These are phyloP conservation scores for Malus hybrid DNA, from an alignment of 331 rosid genomes.

Conservation along the genomic window DNA sequence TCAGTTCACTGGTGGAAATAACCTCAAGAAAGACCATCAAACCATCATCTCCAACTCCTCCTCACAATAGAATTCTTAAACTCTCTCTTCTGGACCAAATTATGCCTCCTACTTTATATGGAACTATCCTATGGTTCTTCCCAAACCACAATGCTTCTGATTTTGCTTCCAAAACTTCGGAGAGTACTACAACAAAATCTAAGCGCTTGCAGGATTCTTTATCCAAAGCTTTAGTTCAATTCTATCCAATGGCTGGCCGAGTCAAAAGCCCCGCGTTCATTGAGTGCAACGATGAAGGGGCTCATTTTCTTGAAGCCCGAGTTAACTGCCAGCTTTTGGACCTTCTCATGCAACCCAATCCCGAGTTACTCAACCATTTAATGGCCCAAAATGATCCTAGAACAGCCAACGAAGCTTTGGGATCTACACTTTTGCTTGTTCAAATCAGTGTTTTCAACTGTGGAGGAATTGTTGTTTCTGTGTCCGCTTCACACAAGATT, in stretches of 20 bases:
- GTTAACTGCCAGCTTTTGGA: constrained; percentile 15
- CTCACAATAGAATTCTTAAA: too few species aligned
- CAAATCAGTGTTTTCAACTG: constrained; percentile 37
- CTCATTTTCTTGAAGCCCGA: constrained; percentile 25
- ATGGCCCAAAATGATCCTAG: constrained; percentile 17
- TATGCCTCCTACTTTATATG: too few species aligned
- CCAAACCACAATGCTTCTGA: too few species aligned
- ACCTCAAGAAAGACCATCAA: too few species aligned
- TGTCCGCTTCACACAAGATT: constrained; percentile 26
- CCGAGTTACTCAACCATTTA: constrained; percentile 5
- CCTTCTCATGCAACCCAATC: constrained; percentile 20
- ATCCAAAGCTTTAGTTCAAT: constrained; percentile 19
- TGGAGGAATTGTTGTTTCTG: constrained; percentile 32
- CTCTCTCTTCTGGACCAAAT: too few species aligned
- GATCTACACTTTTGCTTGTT: constrained; percentile 9
- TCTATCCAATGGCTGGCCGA: background rate
- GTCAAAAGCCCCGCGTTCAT: constrained; percentile 1
- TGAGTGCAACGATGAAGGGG: constrained; percentile 39
- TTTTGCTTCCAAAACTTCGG: too few species aligned
- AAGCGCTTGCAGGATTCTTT: background rate
- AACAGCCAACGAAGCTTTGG: background rate
- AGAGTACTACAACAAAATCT: background rate
- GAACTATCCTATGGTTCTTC: too few species aligned
- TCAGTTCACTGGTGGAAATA: background rate
- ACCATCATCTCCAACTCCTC: too few species aligned